Base-by-base conservation (phyloP, 1,284 basidiomycete genomes). In the Sutorius eximius region DNA sequence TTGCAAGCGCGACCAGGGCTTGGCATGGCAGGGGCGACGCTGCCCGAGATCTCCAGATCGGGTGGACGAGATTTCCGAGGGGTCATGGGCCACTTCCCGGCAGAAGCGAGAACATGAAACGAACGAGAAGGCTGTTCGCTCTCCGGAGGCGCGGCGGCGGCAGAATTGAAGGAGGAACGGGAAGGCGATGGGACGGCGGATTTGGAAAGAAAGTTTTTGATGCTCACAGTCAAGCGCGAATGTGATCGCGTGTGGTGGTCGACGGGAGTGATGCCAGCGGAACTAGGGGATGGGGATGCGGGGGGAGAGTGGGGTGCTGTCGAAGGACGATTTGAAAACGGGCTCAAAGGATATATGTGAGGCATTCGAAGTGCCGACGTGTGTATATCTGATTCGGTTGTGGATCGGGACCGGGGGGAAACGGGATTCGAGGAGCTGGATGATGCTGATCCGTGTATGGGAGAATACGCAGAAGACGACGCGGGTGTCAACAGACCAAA, bases 151-250 rank as follows among this genome's bases (percentile, higher is more conserved):
- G 45, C 27, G 5, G 41, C 29, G 0, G 29, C 42, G 8, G 49
- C 13, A 4, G 67, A 70, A 11, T 57, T 58, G 27, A 67, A 37
- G n/a, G 67, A 59, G 44, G 63, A 48, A 0, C 65, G 65, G 2
- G 69, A 56, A 18, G 67, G 57, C 0, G 65, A 70, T 1, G 59
- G 52, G 5, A 52, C 6, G 0, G 43, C 18, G 7, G 68, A 56
- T 43, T 57, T 68, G 3, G 58, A 58, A 13, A 69, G 56, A 3
- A 72, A 45, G 24, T 47, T 70, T 57, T 69, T 69, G 3, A 72
- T 65, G 43, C 56, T 66, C n/a, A 59, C 32, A 3, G 65, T 45
- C 11, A 71, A 30, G 18, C 67, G 56, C n/a, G 65, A 67, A 18
- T 57, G 52, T n/a, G 57, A 53, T 15, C 56, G 57, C 3, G 50